Evolutionary conservation across 176 grass and related monocot species (phyloP).

Genomic region (Chloris gayana): DNA sequence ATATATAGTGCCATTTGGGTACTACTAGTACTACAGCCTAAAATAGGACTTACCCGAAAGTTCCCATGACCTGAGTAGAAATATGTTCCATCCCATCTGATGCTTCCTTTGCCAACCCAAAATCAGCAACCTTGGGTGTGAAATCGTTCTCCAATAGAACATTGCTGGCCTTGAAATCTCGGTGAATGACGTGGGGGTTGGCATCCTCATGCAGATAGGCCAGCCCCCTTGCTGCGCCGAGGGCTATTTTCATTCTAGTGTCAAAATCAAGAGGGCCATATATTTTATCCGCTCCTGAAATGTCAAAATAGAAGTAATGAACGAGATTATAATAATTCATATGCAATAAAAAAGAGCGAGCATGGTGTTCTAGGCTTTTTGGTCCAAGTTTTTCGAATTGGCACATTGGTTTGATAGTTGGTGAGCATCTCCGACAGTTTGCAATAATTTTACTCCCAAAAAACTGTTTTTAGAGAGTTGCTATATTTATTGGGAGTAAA

Average conservation of each 20-base stretch:
- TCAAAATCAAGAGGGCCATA: constrained; percentile 74
- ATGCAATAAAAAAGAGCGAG: background rate
- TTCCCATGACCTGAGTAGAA: constrained; percentile 95
- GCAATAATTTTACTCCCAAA: too few species aligned
- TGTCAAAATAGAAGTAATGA: background rate
- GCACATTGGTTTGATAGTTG: background rate
- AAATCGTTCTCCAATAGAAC: constrained; percentile 90
- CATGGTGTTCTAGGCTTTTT: background rate
- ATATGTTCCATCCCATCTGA: constrained; percentile 78
- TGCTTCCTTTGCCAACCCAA: constrained; percentile 87
- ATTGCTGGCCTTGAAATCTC: constrained; percentile 96
- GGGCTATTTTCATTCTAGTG: constrained; percentile 82
- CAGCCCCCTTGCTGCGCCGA: constrained; percentile 86
- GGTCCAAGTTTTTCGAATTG: background rate
- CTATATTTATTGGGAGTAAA: too few species aligned
- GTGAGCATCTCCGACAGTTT: too few species aligned
- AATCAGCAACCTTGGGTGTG: constrained; percentile 89
- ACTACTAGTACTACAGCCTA: background rate
- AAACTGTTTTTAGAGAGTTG: too few species aligned
- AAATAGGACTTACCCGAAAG: constrained; percentile 77
- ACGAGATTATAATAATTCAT: background rate
- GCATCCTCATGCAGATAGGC: constrained; percentile 95
- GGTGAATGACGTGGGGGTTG: constrained; percentile 90
- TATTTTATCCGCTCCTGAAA: constrained; percentile 72
- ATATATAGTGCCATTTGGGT: background rate